Percentiles rank a stretch among this genome's conserved stretches.
phyloP scores from a whole-genome alignment of 768 basidiomycete species.

The Hericium rajendrae region DNA sequence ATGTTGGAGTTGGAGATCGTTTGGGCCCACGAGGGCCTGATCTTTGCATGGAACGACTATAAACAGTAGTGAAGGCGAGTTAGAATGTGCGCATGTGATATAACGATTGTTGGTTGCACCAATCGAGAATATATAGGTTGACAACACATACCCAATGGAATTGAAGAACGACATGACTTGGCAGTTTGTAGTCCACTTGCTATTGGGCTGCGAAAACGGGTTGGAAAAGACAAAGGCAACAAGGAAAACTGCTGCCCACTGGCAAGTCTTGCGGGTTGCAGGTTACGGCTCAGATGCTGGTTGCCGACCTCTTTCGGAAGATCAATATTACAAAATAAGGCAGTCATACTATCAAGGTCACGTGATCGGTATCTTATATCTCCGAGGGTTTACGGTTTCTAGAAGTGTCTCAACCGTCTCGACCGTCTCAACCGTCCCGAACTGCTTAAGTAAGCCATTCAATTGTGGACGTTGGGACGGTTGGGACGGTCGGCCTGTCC shows the following conservation, averaged over 20 bases:
- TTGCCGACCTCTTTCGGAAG: not conserved
- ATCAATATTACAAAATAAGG: not conserved
- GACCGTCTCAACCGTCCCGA: no score
- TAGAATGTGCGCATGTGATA: not conserved
- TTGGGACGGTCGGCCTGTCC: no score
- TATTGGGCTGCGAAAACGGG: no score
- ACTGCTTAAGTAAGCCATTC: no score
- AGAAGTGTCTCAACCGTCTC: no score
- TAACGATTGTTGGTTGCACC: not conserved
- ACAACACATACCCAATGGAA: conserved; percentile 55
- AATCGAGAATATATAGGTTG: not conserved
- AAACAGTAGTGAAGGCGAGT: not conserved
- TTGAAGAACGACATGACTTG: conserved; percentile 72
- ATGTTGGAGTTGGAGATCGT: conserved; percentile 68
- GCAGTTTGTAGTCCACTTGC: no score
- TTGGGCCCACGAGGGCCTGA: conserved; percentile 54
- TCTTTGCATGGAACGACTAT: conserved; percentile 68
- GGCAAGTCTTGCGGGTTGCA: no score
- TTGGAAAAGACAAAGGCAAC: no score
- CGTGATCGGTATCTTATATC: not conserved
- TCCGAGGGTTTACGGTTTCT: no score
- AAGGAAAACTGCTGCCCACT: no score
- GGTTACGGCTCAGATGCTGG: not conserved
- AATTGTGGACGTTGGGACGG: no score
- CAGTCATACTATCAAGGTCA: not conserved